Percentiles rank a stretch among this genome's conserved stretches.
Evolutionary conservation across 345 rosid genomes (phyloP).

Genomic region (Tarenaya hassleriana): DNA sequence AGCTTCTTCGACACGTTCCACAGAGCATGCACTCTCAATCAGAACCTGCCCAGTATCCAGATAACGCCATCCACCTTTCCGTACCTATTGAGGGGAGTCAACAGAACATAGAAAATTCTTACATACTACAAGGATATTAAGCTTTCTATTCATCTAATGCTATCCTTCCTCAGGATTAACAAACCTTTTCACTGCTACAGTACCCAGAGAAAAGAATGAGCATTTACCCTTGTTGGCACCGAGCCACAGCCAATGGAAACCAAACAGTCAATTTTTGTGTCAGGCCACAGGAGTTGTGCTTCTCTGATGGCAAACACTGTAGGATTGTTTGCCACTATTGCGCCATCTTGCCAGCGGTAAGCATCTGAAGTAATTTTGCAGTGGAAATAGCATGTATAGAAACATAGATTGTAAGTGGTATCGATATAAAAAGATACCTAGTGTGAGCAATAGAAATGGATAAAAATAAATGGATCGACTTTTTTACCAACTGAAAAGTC

Average conservation of each 20-base stretch:
- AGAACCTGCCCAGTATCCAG: constrained; percentile 96
- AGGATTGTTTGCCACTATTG: constrained; percentile 96
- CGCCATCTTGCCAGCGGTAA: constrained; percentile 99
- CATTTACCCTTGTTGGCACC: constrained; percentile 85
- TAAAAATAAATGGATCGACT: constrained; percentile 11
- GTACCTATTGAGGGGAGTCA: constrained; percentile 40
- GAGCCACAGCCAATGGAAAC: constrained; percentile 97
- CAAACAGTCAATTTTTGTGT: constrained; percentile 85
- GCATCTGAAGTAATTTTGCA: constrained; percentile 39
- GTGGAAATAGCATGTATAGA: background rate
- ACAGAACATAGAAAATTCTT: constrained; percentile 10
- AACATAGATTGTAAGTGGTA: constrained; percentile 14
- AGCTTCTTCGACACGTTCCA: constrained; percentile 97
- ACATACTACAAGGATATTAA: background rate
- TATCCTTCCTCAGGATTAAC: constrained; percentile 5
- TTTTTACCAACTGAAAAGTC: constrained; percentile 83
- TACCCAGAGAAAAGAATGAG: background rate
- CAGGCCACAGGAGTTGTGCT: constrained; percentile 99
- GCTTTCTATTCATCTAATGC: background rate
- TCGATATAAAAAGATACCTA: constrained; percentile 7
- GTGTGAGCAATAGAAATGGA: constrained; percentile 6
- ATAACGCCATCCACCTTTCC: constrained; percentile 99
- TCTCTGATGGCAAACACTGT: constrained; percentile 88
- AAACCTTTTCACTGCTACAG: background rate
- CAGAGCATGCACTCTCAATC: constrained; percentile 98